phyloP scores from a whole-genome alignment of 1,139 yeast species.

The Kodamaea sp. region DNA sequence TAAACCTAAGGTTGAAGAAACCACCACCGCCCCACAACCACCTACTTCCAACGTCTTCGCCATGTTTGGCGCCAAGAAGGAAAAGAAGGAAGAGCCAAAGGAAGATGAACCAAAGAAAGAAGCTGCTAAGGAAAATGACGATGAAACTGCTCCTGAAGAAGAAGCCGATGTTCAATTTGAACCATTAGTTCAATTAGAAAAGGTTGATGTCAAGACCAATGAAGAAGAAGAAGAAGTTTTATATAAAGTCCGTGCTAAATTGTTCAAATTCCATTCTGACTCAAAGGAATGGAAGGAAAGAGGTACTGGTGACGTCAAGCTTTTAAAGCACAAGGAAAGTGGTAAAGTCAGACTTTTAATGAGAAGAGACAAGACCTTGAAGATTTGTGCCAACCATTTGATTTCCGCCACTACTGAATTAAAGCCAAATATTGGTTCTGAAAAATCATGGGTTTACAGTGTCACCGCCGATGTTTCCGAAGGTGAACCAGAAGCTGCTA shows the following conservation, averaged over 20 bases:
- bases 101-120: slow-evolving; percentile 36
- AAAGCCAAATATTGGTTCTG: slow-evolving; percentile 93
- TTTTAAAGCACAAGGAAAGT: slow-evolving; percentile 80
- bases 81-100: slow-evolving; percentile 48
- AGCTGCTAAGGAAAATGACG: slow-evolving; percentile 36
- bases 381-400: slow-evolving; percentile 96
- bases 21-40: slow-evolving; percentile 35
- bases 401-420: slow-evolving; percentile 80
- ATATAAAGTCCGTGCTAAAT: slow-evolving; percentile 88
- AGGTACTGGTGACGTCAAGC: slow-evolving; percentile 98
- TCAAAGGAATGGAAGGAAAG: slow-evolving; percentile 98
- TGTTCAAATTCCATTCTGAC: slow-evolving; percentile 82
- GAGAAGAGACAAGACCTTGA: slow-evolving; percentile 98
- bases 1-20: slow-evolving; percentile 27
- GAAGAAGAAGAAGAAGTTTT: slow-evolving; percentile 93
- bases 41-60: slow-evolving; percentile 81
- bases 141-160: slow-evolving; percentile 73
- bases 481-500: slow-evolving; percentile 94
- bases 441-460: slow-evolving; percentile 96
- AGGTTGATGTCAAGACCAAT: slow-evolving; percentile 94
- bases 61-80: slow-evolving; percentile 85
- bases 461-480: slow-evolving; percentile 94
- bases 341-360: slow-evolving; percentile 84
- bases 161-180: slow-evolving; percentile 95
- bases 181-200: slow-evolving; percentile 91